These are phyloP conservation scores for Magnolia kwangsiensis DNA, from an alignment of 164 flowering plant genomes.

Conservation along the genomic window DNA sequence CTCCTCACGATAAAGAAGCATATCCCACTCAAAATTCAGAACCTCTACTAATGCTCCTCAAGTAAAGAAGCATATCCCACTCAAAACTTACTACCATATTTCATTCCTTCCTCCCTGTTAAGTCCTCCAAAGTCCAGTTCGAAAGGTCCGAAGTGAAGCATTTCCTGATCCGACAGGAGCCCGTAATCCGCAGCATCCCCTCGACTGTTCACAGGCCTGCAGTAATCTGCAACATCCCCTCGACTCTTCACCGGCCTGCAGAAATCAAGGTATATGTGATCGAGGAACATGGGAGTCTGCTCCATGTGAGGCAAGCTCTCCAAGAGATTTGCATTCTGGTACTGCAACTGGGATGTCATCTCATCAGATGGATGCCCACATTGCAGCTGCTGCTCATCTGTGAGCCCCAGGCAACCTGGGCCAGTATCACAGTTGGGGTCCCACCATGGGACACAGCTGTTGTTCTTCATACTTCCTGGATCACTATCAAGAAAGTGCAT, in stretches of 20 bases:
- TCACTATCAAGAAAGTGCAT: slow-evolving; percentile 19
- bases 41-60: too few relatives aligned
- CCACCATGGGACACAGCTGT: neutral
- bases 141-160: neutral
- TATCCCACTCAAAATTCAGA: too few relatives aligned
- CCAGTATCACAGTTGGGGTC: neutral
- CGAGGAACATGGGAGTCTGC: slow-evolving; percentile 20
- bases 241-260: slow-evolving; percentile 17
- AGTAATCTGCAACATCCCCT: slow-evolving; percentile 14
- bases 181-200: slow-evolving; percentile 11
- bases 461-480: neutral
- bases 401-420: neutral
- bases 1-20: too few relatives aligned
- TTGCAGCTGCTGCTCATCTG: neutral
- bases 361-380: slow-evolving; percentile 17
- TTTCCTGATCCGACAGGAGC: neutral
- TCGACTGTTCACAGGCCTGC: slow-evolving; percentile 18
- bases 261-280: slow-evolving; percentile 20
- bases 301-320: slow-evolving; percentile 40
- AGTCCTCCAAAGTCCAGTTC: too few relatives aligned
- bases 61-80: too few relatives aligned
- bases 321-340: slow-evolving; percentile 34
- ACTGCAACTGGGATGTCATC: slow-evolving; percentile 28
- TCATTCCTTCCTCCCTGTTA: too few relatives aligned
- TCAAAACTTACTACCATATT: too few relatives aligned